phyloP scores from a whole-genome alignment of 2,329 filamentous ascomycete genomes.

The Colletotrichum lindemuthianum region DNA sequence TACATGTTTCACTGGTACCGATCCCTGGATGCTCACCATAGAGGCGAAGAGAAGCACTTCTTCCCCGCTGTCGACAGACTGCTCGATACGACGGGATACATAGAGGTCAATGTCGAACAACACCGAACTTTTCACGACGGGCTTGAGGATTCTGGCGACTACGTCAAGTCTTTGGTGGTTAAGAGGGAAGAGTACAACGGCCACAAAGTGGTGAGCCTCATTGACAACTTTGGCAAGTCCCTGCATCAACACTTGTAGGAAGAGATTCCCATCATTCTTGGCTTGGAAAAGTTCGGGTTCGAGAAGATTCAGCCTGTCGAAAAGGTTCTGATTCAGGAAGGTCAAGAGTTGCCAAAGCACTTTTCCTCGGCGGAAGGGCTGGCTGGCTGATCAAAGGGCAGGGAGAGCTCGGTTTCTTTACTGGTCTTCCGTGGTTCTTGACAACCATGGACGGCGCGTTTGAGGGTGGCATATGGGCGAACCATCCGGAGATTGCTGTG shows the following conservation, averaged over 20 bases:
- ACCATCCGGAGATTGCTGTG: conserved; percentile 11
- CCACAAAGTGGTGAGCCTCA: conserved; percentile 39
- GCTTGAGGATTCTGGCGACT: conserved; percentile 42
- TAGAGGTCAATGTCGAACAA: conserved; percentile 54
- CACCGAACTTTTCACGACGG: conserved; percentile 50
- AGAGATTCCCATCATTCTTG: conserved; percentile 45
- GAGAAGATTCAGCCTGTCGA: conserved; percentile 38
- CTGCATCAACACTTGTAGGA: conserved; percentile 45
- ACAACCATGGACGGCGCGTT: conserved; percentile 39
- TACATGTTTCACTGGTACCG: conserved; percentile 46
- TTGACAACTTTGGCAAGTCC: conserved; percentile 44
- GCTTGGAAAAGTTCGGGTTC: conserved; percentile 40
- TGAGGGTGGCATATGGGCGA: conserved; percentile 46
- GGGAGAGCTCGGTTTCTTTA: conserved; percentile 37
- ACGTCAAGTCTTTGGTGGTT: conserved; percentile 40
- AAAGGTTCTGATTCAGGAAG: conserved; percentile 32
- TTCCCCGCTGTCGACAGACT: conserved; percentile 51
- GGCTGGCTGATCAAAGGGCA: conserved; percentile 15
- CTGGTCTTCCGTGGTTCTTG: conserved; percentile 35
- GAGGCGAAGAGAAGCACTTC: conserved; percentile 48
- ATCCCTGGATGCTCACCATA: conserved; percentile 50
- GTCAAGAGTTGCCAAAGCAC: conserved; percentile 22
- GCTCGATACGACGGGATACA: conserved; percentile 47
- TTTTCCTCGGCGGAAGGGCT: neutral
- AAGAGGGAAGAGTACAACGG: conserved; percentile 37